Evolutionary conservation across 352 stramenopile genomes (phyloP).

Genomic region (Phytophthora pluvialis): DNA sequence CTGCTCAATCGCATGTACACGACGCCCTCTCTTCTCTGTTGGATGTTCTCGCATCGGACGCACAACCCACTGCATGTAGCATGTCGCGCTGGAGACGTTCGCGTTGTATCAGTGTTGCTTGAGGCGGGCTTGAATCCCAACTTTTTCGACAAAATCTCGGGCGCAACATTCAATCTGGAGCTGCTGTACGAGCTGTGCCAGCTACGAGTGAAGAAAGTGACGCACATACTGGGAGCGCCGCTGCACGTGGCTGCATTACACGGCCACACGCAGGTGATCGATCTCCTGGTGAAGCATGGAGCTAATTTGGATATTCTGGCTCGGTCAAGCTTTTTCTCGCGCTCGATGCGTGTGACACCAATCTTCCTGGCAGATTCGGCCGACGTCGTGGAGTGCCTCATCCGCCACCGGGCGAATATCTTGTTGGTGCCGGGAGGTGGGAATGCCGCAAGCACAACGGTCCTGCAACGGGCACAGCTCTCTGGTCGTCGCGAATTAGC

Average conservation of each 20-base stretch:
- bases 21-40: conserved; percentile 61
- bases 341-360: conserved; percentile 70
- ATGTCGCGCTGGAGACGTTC: conserved; percentile 63
- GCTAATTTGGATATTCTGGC: conserved; percentile 71
- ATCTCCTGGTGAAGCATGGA: conserved; percentile 59
- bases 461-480: conserved; percentile 74
- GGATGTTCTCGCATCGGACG: conserved; percentile 72
- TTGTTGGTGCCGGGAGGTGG: conserved; percentile 67
- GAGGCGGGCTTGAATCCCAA: conserved; percentile 74
- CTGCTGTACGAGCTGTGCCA: conserved; percentile 75
- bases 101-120: conserved; percentile 62
- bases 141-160: conserved; percentile 81
- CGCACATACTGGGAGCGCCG: conserved; percentile 67
- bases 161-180: conserved; percentile 61
- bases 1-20: conserved; percentile 78
- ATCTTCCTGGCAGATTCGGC: conserved; percentile 77
- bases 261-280: conserved; percentile 66
- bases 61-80: conserved; percentile 80
- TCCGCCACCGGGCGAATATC: conserved; percentile 73
- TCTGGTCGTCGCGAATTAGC: conserved; percentile 64
- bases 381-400: conserved; percentile 71
- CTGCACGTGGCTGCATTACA: conserved; percentile 76
- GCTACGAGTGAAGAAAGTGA: conserved; percentile 67
- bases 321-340: conserved; percentile 69
- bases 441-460: conserved; percentile 71